These are phyloP conservation scores for Pseudogymnoascus sp. DNA, from an alignment of 2,329 filamentous ascomycete genomes.

Conservation along the genomic window DNA sequence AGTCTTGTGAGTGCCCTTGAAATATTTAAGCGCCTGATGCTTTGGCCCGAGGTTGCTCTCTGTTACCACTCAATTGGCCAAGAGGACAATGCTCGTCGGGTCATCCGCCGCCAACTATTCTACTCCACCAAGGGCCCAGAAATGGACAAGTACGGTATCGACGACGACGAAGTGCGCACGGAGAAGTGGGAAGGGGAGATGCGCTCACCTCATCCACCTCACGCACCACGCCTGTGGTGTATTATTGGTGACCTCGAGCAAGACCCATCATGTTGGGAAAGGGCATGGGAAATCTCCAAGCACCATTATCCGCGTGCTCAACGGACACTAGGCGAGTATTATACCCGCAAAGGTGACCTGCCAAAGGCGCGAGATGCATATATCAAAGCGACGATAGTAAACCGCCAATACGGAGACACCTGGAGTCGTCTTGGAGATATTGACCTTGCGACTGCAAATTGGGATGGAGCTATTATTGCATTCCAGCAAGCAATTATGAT, in stretches of 20 bases:
- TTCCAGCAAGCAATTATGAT: slow-evolving; percentile 76
- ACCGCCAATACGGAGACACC: slow-evolving; percentile 70
- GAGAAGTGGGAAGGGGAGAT: slow-evolving; percentile 57
- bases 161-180: slow-evolving; percentile 44
- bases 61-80: slow-evolving; percentile 51
- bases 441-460: slow-evolving; percentile 67
- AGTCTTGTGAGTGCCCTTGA: slow-evolving; percentile 84
- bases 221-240: slow-evolving; percentile 83
- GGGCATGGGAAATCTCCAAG: slow-evolving; percentile 80
- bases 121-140: slow-evolving; percentile 44
- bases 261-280: slow-evolving; percentile 66
- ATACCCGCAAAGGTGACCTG: slow-evolving; percentile 59
- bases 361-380: slow-evolving; percentile 69
- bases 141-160: slow-evolving; percentile 33
- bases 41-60: slow-evolving; percentile 92
- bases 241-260: slow-evolving; percentile 86
- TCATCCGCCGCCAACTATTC: slow-evolving; percentile 74
- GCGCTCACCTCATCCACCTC: slow-evolving; percentile 61
- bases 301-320: slow-evolving; percentile 79
- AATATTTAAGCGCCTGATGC: slow-evolving; percentile 85
- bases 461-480: slow-evolving; percentile 70
- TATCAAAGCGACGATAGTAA: slow-evolving; percentile 64
- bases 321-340: slow-evolving; percentile 73
- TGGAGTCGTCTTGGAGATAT: slow-evolving; percentile 93
- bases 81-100: slow-evolving; percentile 71